Evolutionary conservation across 352 stramenopile species (phyloP), one percentile per base, ranked within the genome.

Genomic region (Pythium myriotylum): DNA sequence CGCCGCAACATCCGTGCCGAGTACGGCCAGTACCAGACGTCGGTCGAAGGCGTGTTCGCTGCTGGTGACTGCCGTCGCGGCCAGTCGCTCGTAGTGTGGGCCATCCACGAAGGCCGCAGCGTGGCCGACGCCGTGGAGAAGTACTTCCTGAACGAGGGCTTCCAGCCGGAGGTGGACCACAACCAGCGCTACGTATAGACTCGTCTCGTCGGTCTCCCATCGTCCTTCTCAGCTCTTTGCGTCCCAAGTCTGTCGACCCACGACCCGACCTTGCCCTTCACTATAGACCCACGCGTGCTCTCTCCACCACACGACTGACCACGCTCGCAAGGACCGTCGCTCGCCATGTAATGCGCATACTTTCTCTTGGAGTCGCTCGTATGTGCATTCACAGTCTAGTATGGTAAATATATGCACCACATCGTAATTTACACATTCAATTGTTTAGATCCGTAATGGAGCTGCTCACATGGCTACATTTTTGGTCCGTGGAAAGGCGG

Each of bases 71-170:
- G 97, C 77, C 89, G 97, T 47, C 88, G 97, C 37, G 96, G 97
- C 37, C 97, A 99, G 77, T 98, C 88, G 59, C 86, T 99, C 23
- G 97, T 99, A 22, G 97, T 99, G 20, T 99, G 97, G 97, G 97
- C 97, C 7, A 99, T 99, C 74, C 95, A 99, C 67, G 97, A 99
- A 77, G 97, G 97, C 19, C 91, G 97, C 50, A 92, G 96, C 26
- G 93, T 96, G 14, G 97, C 97, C 12, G 82, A 94, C 43, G 77
- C 80, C 16, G 84, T 94, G 46, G 82, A 94, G 66, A 85, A 89
- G 58, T 94, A 92, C 70, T 92, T 94, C 60, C 40, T 92, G 57
- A 72, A 84, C 55, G 82, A 91, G 57, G 84, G 82, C 1, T 87
- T 85, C 54, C 81, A 91, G 60, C 81, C 83, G 5, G 81, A 94